These are phyloP conservation scores for Rutidosis leptorrhynchoides DNA, from an alignment of 129 eudicot species.

Conservation along the genomic window DNA sequence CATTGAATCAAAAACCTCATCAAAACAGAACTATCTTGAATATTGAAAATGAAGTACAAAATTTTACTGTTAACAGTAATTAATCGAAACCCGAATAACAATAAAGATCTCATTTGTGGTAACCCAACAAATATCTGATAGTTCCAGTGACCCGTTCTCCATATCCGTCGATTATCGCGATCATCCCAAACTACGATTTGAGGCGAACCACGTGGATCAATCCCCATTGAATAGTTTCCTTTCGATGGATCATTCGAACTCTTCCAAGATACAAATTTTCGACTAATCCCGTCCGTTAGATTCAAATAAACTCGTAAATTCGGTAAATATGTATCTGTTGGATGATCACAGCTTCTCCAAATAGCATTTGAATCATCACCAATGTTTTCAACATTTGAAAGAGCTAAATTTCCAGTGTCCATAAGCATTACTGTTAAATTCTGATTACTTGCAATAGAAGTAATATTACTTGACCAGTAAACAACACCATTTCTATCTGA, in stretches of 20 bases:
- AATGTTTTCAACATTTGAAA: constrained; percentile 14
- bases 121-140: constrained; percentile 47
- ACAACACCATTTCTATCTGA: constrained; percentile 34
- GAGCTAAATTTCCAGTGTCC: constrained; percentile 53
- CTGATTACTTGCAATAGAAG: not conserved
- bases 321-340: constrained; percentile 66
- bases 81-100: constrained; percentile 43
- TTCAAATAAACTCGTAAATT: constrained; percentile 43
- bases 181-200: constrained; percentile 60
- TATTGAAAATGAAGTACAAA: constrained; percentile 39
- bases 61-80: constrained; percentile 18
- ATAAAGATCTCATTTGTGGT: constrained; percentile 40
- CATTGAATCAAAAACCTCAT: constrained; percentile 41
- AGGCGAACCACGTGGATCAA: constrained; percentile 63
- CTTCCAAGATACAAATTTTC: constrained; percentile 58
- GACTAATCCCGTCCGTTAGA: constrained; percentile 7
- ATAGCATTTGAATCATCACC: constrained; percentile 19
- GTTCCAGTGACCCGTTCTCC: constrained; percentile 71
- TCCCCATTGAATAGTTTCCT: constrained; percentile 56
- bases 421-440: constrained; percentile 44
- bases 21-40: constrained; percentile 12
- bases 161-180: constrained; percentile 20
- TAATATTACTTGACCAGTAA: constrained; percentile 43
- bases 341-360: constrained; percentile 64
- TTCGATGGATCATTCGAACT: constrained; percentile 45